Percentiles rank a stretch among this genome's conserved stretches.
Evolutionary conservation across 116 monocot species (phyloP).

Genomic region (Zostera marina): DNA sequence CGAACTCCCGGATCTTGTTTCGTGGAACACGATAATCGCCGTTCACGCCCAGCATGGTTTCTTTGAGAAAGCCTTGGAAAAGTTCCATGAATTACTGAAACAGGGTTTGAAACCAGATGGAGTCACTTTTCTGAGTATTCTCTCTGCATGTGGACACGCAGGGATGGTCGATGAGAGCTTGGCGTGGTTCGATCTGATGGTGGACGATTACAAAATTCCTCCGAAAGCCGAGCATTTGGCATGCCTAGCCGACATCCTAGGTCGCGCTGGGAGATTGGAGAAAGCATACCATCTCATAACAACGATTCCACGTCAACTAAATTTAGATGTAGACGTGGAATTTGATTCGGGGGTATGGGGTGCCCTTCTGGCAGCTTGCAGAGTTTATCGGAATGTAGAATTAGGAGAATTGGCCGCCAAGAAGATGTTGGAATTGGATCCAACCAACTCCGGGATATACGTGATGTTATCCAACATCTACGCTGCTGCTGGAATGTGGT

Average conservation of each 20-base stretch:
- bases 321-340: no score
- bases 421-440: constrained; percentile 38
- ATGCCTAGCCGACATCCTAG: constrained; percentile 61
- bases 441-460: constrained; percentile 55
- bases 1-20: constrained; percentile 24
- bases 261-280: constrained; percentile 54
- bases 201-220: constrained; percentile 26
- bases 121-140: constrained; percentile 66
- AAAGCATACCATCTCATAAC: constrained; percentile 46
- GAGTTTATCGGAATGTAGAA: constrained; percentile 30
- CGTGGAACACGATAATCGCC: constrained; percentile 76
- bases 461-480: constrained; percentile 81
- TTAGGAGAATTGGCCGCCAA: constrained; percentile 64
- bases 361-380: constrained; percentile 52
- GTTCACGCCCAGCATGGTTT: constrained; percentile 67
- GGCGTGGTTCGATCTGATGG: constrained; percentile 48
- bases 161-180: constrained; percentile 61
- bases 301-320: constrained; percentile 52
- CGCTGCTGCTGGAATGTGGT: constrained; percentile 62
- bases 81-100: constrained; percentile 43
- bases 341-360: constrained; percentile 50
- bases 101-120: constrained; percentile 38
- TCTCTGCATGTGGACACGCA: constrained; percentile 55
- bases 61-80: constrained; percentile 32
- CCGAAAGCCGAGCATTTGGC: constrained; percentile 62